Conservation (phyloP, 495 filamentous ascomycete species). For the Penicillium riverlandense region DNA sequence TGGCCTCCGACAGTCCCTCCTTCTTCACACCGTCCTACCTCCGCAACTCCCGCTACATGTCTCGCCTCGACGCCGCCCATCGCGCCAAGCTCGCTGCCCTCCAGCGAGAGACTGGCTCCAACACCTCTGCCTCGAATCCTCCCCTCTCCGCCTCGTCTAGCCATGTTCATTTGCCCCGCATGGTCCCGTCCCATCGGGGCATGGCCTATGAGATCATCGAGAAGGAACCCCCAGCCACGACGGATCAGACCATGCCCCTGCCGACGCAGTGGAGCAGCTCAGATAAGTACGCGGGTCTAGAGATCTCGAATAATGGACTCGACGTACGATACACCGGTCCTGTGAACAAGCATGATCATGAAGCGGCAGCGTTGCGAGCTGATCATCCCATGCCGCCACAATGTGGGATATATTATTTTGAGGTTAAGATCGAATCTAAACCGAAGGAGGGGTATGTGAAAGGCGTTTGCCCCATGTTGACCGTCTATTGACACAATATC, state of each 20-base stretch:
- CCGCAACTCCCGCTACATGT: slow-evolving; percentile 65
- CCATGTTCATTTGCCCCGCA: slow-evolving; percentile 56
- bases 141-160: slow-evolving; percentile 58
- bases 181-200: slow-evolving; percentile 68
- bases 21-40: slow-evolving; percentile 84
- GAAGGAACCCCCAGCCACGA: slow-evolving; percentile 51
- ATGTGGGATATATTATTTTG: slow-evolving; percentile 94
- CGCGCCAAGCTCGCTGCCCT: slow-evolving; percentile 51
- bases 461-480: neutral
- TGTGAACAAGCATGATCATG: slow-evolving; percentile 62
- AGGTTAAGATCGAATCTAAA: slow-evolving; percentile 78
- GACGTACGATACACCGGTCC: slow-evolving; percentile 70
- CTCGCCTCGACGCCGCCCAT: slow-evolving; percentile 63
- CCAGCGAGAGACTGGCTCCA: slow-evolving; percentile 34
- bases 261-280: slow-evolving; percentile 76
- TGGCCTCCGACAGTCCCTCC: slow-evolving; percentile 17
- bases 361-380: slow-evolving; percentile 76
- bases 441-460: slow-evolving; percentile 77
- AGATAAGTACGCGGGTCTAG: slow-evolving; percentile 68
- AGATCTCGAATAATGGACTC: slow-evolving; percentile 65
- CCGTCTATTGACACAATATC: slow-evolving; percentile 5
- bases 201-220: slow-evolving; percentile 85
- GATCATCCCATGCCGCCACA: slow-evolving; percentile 88
- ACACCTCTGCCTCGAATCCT: slow-evolving; percentile 28
- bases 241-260: slow-evolving; percentile 56